Base-by-base conservation (phyloP, 1,139 yeast species). In the Schizosaccharomyces versatilis region DNA sequence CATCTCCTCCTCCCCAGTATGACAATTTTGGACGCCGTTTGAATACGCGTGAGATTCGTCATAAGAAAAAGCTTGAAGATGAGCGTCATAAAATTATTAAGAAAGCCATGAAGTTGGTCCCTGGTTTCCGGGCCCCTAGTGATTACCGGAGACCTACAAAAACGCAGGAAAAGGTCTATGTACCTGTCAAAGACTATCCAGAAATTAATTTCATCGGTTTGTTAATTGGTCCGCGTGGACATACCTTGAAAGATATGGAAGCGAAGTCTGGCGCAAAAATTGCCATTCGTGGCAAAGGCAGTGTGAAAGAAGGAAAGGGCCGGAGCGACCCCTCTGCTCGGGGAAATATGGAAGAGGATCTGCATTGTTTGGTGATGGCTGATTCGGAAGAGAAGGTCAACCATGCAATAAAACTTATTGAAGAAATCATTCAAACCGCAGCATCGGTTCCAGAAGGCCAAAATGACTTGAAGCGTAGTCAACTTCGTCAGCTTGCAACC, bases 141-240 rank as follows among this genome's bases (percentile, higher is more conserved):
- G 93, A 83, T 64, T 88, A 84, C 66, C 69, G 73, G 58, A 73
- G 80, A 57, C 85, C 84, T 41, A 81, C 83, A 7, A 80, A 77
- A 61, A 79, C 86, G 3, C 74, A 75, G 55, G 95, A 88, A 61
- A 90, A 86, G 67, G 74, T 85, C 54, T 88, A 78, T 65, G 77
- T 93, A 17, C 97, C 98, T 0, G 83, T 78, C 1, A 76, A 80
- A 54, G 94, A 86, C 59, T 82, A 85, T 67, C 97, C 97, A 0
- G 93, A 83, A 54, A 81, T 90, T 61, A 93, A 93, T 68, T 60
- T 60, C 53, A 60, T 90, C 55, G 99, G 99, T 0, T 73, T 84
- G 55, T 70, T 93, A 42, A 69, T 93, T 56, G 99, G 99, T 0
- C 98, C 99, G 39, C 80, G 99, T 71, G 99, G 97, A 19, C 81